phyloP scores from a whole-genome alignment of 1,284 basidiomycete genomes.

The Ceratobasidium sp. region DNA sequence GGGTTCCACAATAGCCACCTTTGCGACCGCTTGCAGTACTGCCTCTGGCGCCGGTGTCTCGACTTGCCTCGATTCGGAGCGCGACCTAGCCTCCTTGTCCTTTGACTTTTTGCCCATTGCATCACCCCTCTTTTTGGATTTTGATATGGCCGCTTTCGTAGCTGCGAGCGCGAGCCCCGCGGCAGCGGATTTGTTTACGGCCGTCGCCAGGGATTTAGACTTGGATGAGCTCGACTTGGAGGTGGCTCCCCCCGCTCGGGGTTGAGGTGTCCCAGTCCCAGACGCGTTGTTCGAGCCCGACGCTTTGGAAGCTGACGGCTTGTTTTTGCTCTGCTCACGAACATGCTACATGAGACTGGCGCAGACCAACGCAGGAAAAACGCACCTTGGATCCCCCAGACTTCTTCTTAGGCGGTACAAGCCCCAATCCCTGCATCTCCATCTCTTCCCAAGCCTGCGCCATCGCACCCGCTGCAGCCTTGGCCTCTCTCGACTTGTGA shows the following conservation, averaged over 20 bases:
- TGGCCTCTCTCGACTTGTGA: conserved; percentile 38
- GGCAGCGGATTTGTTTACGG: conserved; percentile 35
- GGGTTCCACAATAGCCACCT: conserved; percentile 30
- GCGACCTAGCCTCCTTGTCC: conserved; percentile 35
- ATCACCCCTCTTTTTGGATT: conserved; percentile 42
- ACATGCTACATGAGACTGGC: background rate
- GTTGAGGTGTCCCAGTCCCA: conserved; percentile 30
- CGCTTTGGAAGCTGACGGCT: conserved; percentile 23
- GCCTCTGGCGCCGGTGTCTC: conserved; percentile 38
- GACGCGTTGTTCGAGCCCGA: conserved; percentile 28
- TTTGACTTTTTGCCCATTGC: conserved; percentile 33
- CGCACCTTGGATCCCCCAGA: conserved; percentile 29
- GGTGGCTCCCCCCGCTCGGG: conserved; percentile 19
- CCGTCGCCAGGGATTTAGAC: conserved; percentile 34
- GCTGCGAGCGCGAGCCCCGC: conserved; percentile 37
- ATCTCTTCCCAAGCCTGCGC: conserved; percentile 39
- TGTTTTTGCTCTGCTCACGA: conserved; percentile 26
- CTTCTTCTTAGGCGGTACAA: conserved; percentile 22
- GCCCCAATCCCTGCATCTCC: conserved; percentile 21
- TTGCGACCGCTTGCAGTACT: conserved; percentile 10
- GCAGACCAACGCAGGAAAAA: background rate
- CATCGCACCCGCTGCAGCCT: conserved; percentile 36
- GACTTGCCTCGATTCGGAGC: conserved; percentile 41
- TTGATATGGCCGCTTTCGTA: conserved; percentile 18
- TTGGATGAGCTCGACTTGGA: conserved; percentile 33